Percentiles rank a stretch among this genome's conserved stretches.
Conservation (phyloP, 2,329 filamentous ascomycete species). For the Aspergillus uvarum region DNA sequence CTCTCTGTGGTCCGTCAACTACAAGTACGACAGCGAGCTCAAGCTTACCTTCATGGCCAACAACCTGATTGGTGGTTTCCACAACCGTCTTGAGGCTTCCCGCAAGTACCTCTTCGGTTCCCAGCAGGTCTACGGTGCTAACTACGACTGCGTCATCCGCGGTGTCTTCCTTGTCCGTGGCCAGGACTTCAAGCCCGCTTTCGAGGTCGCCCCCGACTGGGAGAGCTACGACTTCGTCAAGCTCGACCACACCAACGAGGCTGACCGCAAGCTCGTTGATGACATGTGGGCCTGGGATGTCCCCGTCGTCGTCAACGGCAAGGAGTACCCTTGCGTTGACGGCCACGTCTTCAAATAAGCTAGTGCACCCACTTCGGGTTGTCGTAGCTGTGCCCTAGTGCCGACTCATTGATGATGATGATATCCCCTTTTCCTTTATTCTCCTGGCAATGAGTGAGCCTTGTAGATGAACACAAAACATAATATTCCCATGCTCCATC, state of each 20-base stretch:
- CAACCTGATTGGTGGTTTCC: slow-evolving; percentile 98
- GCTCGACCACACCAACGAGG: slow-evolving; percentile 83
- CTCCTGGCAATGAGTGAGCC: slow-evolving; percentile 3
- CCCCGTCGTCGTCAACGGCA: slow-evolving; percentile 74
- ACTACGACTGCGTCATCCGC: slow-evolving; percentile 86
- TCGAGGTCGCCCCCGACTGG: slow-evolving; percentile 94
- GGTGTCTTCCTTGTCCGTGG: slow-evolving; percentile 95
- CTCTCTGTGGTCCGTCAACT: slow-evolving; percentile 90
- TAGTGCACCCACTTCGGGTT: slow-evolving; percentile 20
- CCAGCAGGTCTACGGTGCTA: slow-evolving; percentile 82
- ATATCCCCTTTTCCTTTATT: slow-evolving; percentile 17
- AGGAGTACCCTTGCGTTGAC: slow-evolving; percentile 83
- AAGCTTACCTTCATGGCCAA: slow-evolving; percentile 98
- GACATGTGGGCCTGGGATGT: slow-evolving; percentile 92
- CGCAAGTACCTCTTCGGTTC: slow-evolving; percentile 97
- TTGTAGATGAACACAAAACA: slow-evolving; percentile 12
- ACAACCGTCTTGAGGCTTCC: slow-evolving; percentile 91
- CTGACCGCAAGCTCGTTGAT: slow-evolving; percentile 83
- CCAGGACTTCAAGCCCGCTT: slow-evolving; percentile 79
- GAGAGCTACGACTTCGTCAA: slow-evolving; percentile 97
- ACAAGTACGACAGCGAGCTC: slow-evolving; percentile 99
- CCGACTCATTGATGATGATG: slow-evolving; percentile 19
- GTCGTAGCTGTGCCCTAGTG: background rate
- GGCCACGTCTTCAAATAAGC: slow-evolving; percentile 99
- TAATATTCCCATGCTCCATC: slow-evolving; percentile 4